Evolutionary conservation across 2,329 filamentous ascomycete genomes (phyloP).

Genomic region (Periconia macrospinosa): DNA sequence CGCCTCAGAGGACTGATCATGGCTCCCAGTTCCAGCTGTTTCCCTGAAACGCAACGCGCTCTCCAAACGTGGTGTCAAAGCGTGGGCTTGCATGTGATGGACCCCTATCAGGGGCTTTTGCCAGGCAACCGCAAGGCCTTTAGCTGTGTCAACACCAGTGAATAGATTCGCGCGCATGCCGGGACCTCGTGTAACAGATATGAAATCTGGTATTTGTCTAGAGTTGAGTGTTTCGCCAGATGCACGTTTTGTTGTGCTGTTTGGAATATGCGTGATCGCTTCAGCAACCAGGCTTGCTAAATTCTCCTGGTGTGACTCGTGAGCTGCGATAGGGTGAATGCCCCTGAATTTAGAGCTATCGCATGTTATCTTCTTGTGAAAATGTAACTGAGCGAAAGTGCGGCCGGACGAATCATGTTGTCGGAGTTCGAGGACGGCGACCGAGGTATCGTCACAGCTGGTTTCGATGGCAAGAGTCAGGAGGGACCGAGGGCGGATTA

Average conservation of each 20-base stretch:
- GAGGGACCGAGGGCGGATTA: conserved; percentile 25
- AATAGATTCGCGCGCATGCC: conserved; percentile 82
- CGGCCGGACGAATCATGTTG: not conserved
- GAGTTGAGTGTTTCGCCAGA: conserved; percentile 2
- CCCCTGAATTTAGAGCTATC: conserved; percentile 75
- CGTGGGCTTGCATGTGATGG: conserved; percentile 97
- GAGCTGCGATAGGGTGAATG: conserved; percentile 76
- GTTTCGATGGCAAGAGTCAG: conserved; percentile 74
- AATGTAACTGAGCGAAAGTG: conserved; percentile 63
- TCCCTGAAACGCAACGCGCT: conserved; percentile 55
- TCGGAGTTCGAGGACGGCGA: conserved; percentile 73
- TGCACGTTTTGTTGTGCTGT: conserved; percentile 39
- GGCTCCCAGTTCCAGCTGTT: conserved; percentile 2
- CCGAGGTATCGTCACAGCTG: conserved; percentile 91
- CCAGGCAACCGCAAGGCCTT: conserved; percentile 85
- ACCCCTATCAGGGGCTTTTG: conserved; percentile 80
- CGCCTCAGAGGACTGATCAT: not conserved
- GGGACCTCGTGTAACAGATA: conserved; percentile 88
- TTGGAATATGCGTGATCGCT: conserved; percentile 62
- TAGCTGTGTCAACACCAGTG: conserved; percentile 79
- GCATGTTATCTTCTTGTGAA: conserved; percentile 79
- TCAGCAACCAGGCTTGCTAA: conserved; percentile 69
- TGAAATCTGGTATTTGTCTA: conserved; percentile 68
- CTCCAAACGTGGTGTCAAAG: conserved; percentile 80
- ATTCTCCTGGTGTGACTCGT: conserved; percentile 72